Conservation (phyloP, 2,329 filamentous ascomycete species). For the Penicillium fuscoglaucum region DNA sequence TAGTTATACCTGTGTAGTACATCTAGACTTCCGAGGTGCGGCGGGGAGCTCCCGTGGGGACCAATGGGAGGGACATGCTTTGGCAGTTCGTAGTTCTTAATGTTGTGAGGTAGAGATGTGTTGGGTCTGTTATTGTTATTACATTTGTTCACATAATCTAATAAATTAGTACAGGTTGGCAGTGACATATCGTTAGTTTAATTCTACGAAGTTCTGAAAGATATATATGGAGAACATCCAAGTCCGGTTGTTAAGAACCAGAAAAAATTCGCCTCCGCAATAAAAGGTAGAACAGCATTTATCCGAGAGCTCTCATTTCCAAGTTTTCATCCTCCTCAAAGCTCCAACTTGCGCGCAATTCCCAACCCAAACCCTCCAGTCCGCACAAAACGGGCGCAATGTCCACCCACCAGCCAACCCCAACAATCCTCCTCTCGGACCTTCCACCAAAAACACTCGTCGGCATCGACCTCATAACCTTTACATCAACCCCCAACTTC, state of each 20-base stretch:
- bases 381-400: conserved; percentile 5
- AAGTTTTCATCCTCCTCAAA: background rate
- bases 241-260: background rate
- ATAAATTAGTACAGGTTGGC: background rate
- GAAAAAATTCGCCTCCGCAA: background rate
- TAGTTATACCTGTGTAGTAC: background rate
- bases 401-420: conserved; percentile 34
- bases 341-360: background rate
- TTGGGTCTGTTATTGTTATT: background rate
- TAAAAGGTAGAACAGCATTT: conserved; percentile 3
- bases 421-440: conserved; percentile 45
- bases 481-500: conserved; percentile 63
- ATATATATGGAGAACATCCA: background rate
- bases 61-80: background rate
- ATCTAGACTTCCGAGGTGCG: background rate
- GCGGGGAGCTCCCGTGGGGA: conserved; percentile 16
- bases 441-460: conserved; percentile 52
- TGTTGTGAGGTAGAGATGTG: background rate
- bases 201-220: background rate
- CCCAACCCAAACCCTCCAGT: background rate
- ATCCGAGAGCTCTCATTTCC: background rate
- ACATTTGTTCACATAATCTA: too few species aligned
- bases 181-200: background rate
- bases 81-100: too few species aligned
- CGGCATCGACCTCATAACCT: conserved; percentile 58